Evolutionary conservation across 2,329 filamentous ascomycete genomes (phyloP), one percentile per base, ranked within the genome.

Genomic region (Thelonectria discophora): DNA sequence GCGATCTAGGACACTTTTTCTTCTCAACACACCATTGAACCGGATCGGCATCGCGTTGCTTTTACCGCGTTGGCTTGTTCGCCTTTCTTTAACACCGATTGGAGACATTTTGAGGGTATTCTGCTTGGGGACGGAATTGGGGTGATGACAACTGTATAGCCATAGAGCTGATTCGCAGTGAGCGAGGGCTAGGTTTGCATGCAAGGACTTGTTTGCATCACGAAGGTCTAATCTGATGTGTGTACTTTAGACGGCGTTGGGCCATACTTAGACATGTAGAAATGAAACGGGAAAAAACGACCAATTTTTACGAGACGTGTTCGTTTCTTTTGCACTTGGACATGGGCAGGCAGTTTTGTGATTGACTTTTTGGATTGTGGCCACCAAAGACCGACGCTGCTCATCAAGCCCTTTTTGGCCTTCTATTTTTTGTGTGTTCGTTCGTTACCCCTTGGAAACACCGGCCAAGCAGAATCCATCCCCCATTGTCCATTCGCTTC

Each of bases 221-320:
- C 67, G 73, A 72, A 68, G 71, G 74, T 78, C 72, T 78, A 76
- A 78, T 77, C 64, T 74, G 70, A 77, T 77, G 75, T 77, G 75
- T 77, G 76, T 78, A 77, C 72, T 76, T 72, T 78, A 79, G 77
- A 78, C 69, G 75, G 76, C 75, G 75, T 76, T 77, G 67, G 70
- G 69, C 67, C 68, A 77, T 77, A 24, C 21, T 24, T 24, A 79
- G 76, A 78, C 71, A 77, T 73, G 75, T 76, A 75, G 72, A 75
- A 75, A 78, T 71, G 77, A 76, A 76, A 74, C 65, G 69, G 69
- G 65, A 68, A 70, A 64, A 62, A 64, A 68, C 49, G 34, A 61
- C 24, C 47, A 56, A 60, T 47, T 48, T 47, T 13, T 37, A 24
- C 53, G 27, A 32, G 48, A 54, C 46, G 58, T 37, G 34, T 37